A percentile compares a stretch with the other conserved stretches of the same genome.
phyloP scores from a whole-genome alignment of 805 yeast genomes.

The Metschnikowia hibisci region DNA sequence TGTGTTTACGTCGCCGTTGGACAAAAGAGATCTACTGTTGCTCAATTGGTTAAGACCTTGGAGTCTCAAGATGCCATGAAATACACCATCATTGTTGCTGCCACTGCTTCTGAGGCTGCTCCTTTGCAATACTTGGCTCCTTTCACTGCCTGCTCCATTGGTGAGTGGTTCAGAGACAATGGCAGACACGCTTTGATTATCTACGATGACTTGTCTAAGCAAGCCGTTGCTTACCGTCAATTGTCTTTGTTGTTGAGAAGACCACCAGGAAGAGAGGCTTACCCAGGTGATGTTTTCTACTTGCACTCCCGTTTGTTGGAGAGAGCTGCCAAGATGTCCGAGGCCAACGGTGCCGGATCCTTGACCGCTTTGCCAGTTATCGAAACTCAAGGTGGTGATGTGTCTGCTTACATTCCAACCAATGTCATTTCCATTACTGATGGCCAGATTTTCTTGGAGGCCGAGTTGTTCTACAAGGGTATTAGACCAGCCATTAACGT shows the following conservation, averaged over 20 bases:
- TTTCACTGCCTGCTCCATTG: slow-evolving; percentile 98
- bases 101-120: slow-evolving; percentile 99
- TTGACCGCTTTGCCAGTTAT: slow-evolving; percentile 94
- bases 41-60: slow-evolving; percentile 98
- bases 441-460: slow-evolving; percentile 98
- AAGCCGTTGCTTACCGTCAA: slow-evolving; percentile 99
- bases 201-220: slow-evolving; percentile 98
- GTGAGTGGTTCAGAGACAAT: slow-evolving; percentile 99
- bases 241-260: slow-evolving; percentile 95
- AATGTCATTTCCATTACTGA: slow-evolving; percentile 96
- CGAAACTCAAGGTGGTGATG: slow-evolving; percentile 99
- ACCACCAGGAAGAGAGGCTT: slow-evolving; percentile 96
- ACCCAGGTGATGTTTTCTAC: slow-evolving; percentile 97
- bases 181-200: slow-evolving; percentile 95
- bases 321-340: slow-evolving; percentile 97
- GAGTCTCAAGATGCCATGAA: slow-evolving; percentile 98
- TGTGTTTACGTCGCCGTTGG: slow-evolving; percentile 99
- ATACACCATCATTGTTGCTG: slow-evolving; percentile 97
- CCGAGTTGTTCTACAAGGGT: slow-evolving; percentile 99
- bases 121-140: slow-evolving; percentile 99
- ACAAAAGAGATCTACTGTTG: slow-evolving; percentile 99
- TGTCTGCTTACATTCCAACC: slow-evolving; percentile 96
- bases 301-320: slow-evolving; percentile 91
- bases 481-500: slow-evolving; percentile 99
- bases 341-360: slow-evolving; percentile 85